These are phyloP conservation scores for Amniculicola lignicola DNA, from an alignment of 495 filamentous ascomycete genomes.

Conservation along the genomic window DNA sequence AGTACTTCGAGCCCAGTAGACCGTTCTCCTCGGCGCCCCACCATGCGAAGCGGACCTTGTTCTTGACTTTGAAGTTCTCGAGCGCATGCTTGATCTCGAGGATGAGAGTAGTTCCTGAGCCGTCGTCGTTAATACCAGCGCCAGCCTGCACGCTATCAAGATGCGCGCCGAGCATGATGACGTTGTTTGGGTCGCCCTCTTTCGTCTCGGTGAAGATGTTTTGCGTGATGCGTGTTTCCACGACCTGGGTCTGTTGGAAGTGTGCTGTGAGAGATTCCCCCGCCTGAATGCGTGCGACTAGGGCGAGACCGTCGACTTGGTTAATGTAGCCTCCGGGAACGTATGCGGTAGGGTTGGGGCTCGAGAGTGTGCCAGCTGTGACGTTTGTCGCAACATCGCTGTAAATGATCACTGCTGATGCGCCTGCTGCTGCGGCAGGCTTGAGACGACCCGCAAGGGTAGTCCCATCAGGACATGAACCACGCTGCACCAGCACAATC, in stretches of 20 bases:
- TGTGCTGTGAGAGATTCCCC: slow-evolving; percentile 42
- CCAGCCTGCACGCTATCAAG: slow-evolving; percentile 63
- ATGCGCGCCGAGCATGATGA: slow-evolving; percentile 63
- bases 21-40: slow-evolving; percentile 67
- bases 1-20: slow-evolving; percentile 59
- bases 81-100: slow-evolving; percentile 62
- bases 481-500: slow-evolving; percentile 47
- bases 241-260: slow-evolving; percentile 42
- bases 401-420: slow-evolving; percentile 60
- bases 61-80: slow-evolving; percentile 55
- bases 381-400: slow-evolving; percentile 51
- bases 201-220: slow-evolving; percentile 69
- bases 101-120: slow-evolving; percentile 59
- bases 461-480: slow-evolving; percentile 41
- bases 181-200: slow-evolving; percentile 61
- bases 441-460: slow-evolving; percentile 46
- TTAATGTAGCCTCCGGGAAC: slow-evolving; percentile 46
- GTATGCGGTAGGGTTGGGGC: slow-evolving; percentile 52
- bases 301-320: slow-evolving; percentile 54
- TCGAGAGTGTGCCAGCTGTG: slow-evolving; percentile 43
- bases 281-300: slow-evolving; percentile 46
- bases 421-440: slow-evolving; percentile 57
- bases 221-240: slow-evolving; percentile 40
- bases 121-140: slow-evolving; percentile 67
- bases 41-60: slow-evolving; percentile 67